phyloP scores from a whole-genome alignment of 108 stramenopile genomes.

The Skeletonema menzelii region DNA sequence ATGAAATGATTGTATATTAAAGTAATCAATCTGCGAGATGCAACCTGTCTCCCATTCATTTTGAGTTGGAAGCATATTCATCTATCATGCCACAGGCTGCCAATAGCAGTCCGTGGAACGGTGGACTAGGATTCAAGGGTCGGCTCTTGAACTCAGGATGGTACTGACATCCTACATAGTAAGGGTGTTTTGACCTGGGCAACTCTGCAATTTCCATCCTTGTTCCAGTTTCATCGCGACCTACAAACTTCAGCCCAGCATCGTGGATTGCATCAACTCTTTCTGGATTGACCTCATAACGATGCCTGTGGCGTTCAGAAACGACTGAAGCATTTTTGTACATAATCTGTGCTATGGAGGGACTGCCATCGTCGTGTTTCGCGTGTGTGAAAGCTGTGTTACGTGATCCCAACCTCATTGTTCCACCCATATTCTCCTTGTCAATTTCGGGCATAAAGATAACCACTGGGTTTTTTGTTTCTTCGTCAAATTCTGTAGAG shows the following conservation, averaged over 20 bases:
- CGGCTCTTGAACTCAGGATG: conserved; percentile 98
- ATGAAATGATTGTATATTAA: conserved; percentile 7
- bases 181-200: conserved; percentile 86
- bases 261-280: conserved; percentile 86
- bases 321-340: conserved; percentile 79
- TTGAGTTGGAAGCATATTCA: conserved; percentile 38
- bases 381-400: conserved; percentile 82
- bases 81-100: conserved; percentile 83
- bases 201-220: conserved; percentile 99
- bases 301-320: conserved; percentile 96
- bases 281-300: conserved; percentile 99
- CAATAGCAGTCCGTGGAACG: conserved; percentile 93
- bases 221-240: conserved; percentile 86
- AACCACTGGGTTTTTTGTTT: conserved; percentile 81
- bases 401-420: conserved; percentile 97
- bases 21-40: background rate
- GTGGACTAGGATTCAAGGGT: conserved; percentile 95
- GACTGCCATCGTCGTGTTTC: conserved; percentile 50
- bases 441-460: conserved; percentile 99
- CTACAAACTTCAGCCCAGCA: conserved; percentile 93
- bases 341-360: conserved; percentile 60
- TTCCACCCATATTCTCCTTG: conserved; percentile 96
- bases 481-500: conserved; percentile 94
- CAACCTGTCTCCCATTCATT: conserved; percentile 5
- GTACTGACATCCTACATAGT: conserved; percentile 98